Conservation (phyloP, 345 rosid genomes). For the Lepidium didymum region DNA sequence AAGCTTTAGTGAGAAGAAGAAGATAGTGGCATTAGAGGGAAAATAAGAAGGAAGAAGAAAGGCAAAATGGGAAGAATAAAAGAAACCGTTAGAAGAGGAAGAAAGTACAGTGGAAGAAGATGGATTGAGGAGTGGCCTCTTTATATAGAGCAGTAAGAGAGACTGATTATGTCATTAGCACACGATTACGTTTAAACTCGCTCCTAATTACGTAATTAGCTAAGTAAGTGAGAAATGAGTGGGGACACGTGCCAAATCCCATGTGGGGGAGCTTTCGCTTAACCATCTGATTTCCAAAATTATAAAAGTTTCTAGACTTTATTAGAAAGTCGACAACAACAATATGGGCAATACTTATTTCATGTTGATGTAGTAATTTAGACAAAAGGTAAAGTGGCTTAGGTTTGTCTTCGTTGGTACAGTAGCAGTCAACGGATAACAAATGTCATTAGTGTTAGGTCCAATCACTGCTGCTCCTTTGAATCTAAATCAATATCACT, state of each 20-base stretch:
- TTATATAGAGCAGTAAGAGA: slow-evolving; percentile 19
- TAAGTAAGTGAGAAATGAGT: neutral
- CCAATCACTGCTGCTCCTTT: neutral
- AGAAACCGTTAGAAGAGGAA: slow-evolving; percentile 29
- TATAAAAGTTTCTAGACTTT: no score
- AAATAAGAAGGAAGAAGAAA: neutral
- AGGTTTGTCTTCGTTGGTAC: neutral
- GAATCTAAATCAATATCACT: neutral
- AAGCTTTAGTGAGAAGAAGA: neutral
- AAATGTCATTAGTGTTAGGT: neutral
- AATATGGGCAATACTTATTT: no score
- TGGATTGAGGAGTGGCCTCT: neutral
- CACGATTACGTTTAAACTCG: slow-evolving; percentile 16
- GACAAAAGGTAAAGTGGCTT: no score
- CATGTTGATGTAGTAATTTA: no score
- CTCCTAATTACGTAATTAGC: neutral
- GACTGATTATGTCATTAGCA: slow-evolving; percentile 3
- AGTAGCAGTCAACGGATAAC: neutral
- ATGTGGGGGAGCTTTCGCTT: slow-evolving; percentile 16
- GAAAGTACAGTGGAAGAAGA: neutral
- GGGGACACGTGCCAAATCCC: slow-evolving; percentile 13
- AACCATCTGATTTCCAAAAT: neutral
- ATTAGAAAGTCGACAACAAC: no score
- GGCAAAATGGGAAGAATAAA: slow-evolving; percentile 28
- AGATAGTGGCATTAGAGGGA: slow-evolving; percentile 12